A percentile compares a stretch with the other conserved stretches of the same genome.
phyloP scores from a whole-genome alignment of 176 grass and related monocot species.

The Pontederia paniculata region DNA sequence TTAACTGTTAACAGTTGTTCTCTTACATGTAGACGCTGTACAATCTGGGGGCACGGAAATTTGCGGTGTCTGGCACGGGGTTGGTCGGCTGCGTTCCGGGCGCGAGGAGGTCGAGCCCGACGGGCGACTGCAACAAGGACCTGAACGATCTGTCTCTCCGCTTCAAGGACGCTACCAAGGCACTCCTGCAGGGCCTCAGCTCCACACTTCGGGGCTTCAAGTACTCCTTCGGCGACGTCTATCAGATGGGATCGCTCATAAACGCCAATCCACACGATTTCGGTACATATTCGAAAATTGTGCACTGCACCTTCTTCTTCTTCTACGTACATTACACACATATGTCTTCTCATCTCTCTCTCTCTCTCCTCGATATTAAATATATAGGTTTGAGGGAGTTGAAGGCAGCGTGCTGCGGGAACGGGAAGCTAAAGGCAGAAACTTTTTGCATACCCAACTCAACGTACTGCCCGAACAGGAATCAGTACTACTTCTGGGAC shows the following conservation, averaged over 20 bases:
- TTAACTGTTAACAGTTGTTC: too few relatives aligned
- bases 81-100: conserved; percentile 20
- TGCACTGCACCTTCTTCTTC: too few relatives aligned
- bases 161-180: conserved; percentile 8
- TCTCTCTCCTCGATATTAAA: too few relatives aligned
- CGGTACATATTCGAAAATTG: not conserved
- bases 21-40: not conserved
- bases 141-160: conserved; percentile 25
- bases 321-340: too few relatives aligned
- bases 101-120: not conserved
- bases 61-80: conserved; percentile 11
- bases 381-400: too few relatives aligned
- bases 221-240: conserved; percentile 11
- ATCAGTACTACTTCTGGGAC: too few relatives aligned
- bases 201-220: conserved; percentile 12
- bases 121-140: not conserved
- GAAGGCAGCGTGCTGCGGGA: too few relatives aligned
- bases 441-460: too few relatives aligned
- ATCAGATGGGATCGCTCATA: not conserved
- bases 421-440: too few relatives aligned
- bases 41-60: conserved; percentile 26
- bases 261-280: not conserved
- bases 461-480: too few relatives aligned
- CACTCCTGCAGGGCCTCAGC: conserved; percentile 15
- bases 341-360: too few relatives aligned